Evolutionary conservation across 177 flowering plant genomes (phyloP).

Genomic region (Vitis hybrid): DNA sequence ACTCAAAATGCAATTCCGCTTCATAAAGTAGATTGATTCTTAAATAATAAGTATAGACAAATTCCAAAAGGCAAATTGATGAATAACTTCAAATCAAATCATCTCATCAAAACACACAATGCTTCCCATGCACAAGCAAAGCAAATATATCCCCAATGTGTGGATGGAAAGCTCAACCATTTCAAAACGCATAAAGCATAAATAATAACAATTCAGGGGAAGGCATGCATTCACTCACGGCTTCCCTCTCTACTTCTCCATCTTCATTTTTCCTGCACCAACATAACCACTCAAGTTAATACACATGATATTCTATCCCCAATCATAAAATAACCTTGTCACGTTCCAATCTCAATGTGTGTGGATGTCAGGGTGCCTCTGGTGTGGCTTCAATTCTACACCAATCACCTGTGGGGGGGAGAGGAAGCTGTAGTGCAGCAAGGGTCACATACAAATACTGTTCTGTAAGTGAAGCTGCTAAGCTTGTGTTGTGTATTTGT

Average conservation of each 20-base stretch:
- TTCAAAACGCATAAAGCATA: slow-evolving; percentile 19
- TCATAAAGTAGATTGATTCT: neutral
- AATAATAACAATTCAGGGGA: slow-evolving; percentile 12
- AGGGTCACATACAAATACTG: too few species aligned
- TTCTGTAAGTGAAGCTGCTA: too few species aligned
- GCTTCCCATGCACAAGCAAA: slow-evolving; percentile 9
- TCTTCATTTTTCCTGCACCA: slow-evolving; percentile 9
- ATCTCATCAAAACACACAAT: slow-evolving; percentile 16
- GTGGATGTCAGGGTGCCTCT: too few species aligned
- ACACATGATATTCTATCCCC: neutral
- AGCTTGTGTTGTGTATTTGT: too few species aligned
- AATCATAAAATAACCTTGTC: neutral
- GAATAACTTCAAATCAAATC: slow-evolving; percentile 10
- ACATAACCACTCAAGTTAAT: neutral
- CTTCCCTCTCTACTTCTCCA: slow-evolving; percentile 9
- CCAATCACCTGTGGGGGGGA: too few species aligned
- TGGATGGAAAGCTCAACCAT: slow-evolving; percentile 12
- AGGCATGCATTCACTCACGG: slow-evolving; percentile 3
- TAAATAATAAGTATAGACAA: neutral
- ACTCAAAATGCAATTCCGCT: too few species aligned
- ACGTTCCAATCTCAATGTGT: too few species aligned
- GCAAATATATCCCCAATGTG: slow-evolving; percentile 4
- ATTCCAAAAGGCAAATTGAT: neutral
- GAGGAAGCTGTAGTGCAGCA: too few species aligned
- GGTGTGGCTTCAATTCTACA: too few species aligned